A percentile compares a stretch with the other conserved stretches of the same genome.
phyloP scores from a whole-genome alignment of 805 yeast genomes.

The Saturnispora sanitii region DNA sequence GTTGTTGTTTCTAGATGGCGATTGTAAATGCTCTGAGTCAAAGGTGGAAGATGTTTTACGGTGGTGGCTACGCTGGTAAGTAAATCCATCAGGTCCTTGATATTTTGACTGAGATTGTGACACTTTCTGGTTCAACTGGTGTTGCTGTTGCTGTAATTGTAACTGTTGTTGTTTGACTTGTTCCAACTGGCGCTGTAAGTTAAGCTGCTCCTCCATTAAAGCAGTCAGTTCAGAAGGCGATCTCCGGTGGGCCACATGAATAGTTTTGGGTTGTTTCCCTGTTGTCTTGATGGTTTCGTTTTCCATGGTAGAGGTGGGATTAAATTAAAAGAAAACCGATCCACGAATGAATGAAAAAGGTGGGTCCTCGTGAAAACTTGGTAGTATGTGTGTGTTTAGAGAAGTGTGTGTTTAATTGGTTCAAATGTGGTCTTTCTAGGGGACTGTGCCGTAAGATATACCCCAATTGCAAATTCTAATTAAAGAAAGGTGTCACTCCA shows the following conservation, averaged over 20 bases:
- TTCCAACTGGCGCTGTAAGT: conserved; percentile 86
- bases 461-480: no score
- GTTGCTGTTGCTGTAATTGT: conserved; percentile 67
- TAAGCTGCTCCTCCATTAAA: conserved; percentile 82
- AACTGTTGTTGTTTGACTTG: conserved; percentile 87
- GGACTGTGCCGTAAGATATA: no score
- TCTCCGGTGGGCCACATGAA: conserved; percentile 93
- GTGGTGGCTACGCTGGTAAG: conserved; percentile 25
- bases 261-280: conserved; percentile 39
- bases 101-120: conserved; percentile 6
- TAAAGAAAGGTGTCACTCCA: no score
- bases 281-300: conserved; percentile 24
- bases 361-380: neutral
- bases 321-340: neutral
- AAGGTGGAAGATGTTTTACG: conserved; percentile 24
- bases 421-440: no score
- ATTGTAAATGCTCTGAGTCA: conserved; percentile 13
- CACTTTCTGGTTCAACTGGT: conserved; percentile 30
- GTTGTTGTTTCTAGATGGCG: conserved; percentile 7
- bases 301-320: conserved; percentile 9
- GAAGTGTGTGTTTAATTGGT: neutral
- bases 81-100: conserved; percentile 4
- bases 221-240: conserved; percentile 94
- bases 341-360: neutral
- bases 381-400: neutral